These are phyloP conservation scores for Metschnikowia henanensis DNA, from an alignment of 805 yeast genomes.

Conservation along the genomic window DNA sequence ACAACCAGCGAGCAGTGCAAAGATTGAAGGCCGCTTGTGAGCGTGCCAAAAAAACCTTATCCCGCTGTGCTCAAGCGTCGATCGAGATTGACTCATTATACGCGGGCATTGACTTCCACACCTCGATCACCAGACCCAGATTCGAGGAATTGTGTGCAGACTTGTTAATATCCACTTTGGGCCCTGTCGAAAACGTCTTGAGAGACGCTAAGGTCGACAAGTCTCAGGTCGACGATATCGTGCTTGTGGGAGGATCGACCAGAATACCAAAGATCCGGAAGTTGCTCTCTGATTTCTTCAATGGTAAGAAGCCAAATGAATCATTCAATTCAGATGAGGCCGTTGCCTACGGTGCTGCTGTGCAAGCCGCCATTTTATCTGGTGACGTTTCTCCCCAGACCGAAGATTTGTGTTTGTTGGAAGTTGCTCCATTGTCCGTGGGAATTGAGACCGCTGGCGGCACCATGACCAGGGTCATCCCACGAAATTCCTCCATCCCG, in stretches of 20 bases:
- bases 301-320: conserved; percentile 48
- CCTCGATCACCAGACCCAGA: conserved; percentile 47
- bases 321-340: conserved; percentile 53
- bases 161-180: conserved; percentile 45
- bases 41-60: conserved; percentile 50
- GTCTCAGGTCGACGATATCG: conserved; percentile 47
- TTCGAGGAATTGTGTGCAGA: conserved; percentile 49
- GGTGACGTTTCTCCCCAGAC: conserved; percentile 69
- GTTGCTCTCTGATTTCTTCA: conserved; percentile 45
- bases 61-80: conserved; percentile 40
- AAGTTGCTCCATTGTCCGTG: conserved; percentile 95
- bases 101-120: conserved; percentile 50
- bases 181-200: conserved; percentile 48
- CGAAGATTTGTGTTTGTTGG: conserved; percentile 90
- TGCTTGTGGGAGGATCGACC: conserved; percentile 50
- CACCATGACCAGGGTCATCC: conserved; percentile 97
- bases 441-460: conserved; percentile 99
- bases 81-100: conserved; percentile 48
- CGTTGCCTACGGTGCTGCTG: conserved; percentile 78
- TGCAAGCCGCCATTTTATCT: conserved; percentile 96
- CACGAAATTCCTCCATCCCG: conserved; percentile 98
- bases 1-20: conserved; percentile 83
- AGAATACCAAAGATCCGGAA: conserved; percentile 52
- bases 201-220: conserved; percentile 46
- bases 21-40: conserved; percentile 50